These are phyloP conservation scores for Lepiota subincarnata DNA, from an alignment of 768 basidiomycete species.

Conservation along the genomic window DNA sequence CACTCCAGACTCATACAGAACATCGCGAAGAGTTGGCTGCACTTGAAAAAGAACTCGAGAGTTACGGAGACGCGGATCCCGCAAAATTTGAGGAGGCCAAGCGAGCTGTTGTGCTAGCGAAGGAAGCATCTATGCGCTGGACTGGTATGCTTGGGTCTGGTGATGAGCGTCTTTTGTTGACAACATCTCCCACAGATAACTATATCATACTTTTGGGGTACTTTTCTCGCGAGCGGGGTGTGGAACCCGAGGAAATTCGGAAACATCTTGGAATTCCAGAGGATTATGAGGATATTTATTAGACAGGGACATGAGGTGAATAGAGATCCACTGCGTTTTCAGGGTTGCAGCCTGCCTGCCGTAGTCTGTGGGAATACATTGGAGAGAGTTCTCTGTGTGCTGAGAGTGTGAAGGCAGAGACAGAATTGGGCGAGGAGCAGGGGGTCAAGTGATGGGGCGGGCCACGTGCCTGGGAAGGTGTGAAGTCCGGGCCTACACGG, in stretches of 20 bases:
- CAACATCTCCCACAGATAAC: constrained; percentile 46
- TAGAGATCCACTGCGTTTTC: background rate
- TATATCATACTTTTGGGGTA: constrained; percentile 61
- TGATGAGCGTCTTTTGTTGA: background rate
- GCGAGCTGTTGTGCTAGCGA: constrained; percentile 68
- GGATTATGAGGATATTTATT: constrained; percentile 74
- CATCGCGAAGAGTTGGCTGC: constrained; percentile 46
- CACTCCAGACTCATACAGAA: constrained; percentile 33
- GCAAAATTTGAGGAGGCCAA: constrained; percentile 73
- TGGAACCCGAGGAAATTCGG: constrained; percentile 60
- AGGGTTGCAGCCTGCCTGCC: background rate
- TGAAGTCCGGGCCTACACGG: constrained; percentile 21
- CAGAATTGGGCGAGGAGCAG: constrained; percentile 14
- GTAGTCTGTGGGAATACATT: background rate
- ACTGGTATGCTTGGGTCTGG: constrained; percentile 57
- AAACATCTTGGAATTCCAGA: constrained; percentile 63
- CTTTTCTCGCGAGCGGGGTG: constrained; percentile 59
- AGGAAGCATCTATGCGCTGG: constrained; percentile 83
- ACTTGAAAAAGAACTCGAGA: constrained; percentile 61
- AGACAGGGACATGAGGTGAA: constrained; percentile 7
- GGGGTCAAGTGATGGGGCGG: constrained; percentile 26
- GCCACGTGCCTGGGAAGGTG: constrained; percentile 21
- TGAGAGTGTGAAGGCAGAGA: background rate
- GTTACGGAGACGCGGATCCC: constrained; percentile 85
- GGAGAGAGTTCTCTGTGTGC: background rate